Evolutionary conservation across 768 basidiomycete species (phyloP).

Genomic region (Trametes sanguinea): DNA sequence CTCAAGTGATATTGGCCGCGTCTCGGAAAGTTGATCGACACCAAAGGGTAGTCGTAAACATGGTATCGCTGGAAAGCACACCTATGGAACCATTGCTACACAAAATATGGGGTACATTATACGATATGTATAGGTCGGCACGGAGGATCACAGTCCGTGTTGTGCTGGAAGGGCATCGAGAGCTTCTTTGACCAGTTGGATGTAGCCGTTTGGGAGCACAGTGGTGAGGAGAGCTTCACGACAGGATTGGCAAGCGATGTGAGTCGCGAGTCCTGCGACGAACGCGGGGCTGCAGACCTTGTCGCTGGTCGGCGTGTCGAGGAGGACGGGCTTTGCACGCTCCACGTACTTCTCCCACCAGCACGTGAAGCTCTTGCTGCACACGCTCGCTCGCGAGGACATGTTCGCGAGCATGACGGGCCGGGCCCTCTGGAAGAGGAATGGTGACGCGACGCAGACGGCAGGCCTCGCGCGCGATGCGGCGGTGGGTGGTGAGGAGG

Average conservation of each 20-base stretch:
- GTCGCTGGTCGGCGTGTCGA: not conserved
- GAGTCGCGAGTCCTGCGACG: not conserved
- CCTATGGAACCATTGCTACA: too few relatives aligned
- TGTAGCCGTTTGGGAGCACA: not conserved
- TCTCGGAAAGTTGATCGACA: too few relatives aligned
- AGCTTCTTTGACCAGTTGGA: not conserved
- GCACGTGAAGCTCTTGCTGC: too few relatives aligned
- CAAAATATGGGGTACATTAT: too few relatives aligned
- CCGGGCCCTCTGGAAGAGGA: not conserved
- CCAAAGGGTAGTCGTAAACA: too few relatives aligned
- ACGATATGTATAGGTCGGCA: too few relatives aligned
- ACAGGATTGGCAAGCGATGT: not conserved
- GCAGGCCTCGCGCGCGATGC: not conserved
- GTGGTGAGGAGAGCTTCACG: not conserved
- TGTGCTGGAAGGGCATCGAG: not conserved
- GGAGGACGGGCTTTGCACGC: not conserved
- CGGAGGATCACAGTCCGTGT: not conserved
- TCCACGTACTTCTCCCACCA: too few relatives aligned
- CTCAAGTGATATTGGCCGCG: too few relatives aligned
- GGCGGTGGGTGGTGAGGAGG: conserved; percentile 1
- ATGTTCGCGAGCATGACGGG: not conserved
- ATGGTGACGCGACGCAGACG: not conserved
- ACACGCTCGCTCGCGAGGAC: too few relatives aligned
- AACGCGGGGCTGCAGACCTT: not conserved
- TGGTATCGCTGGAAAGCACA: too few relatives aligned